Evolutionary conservation across 352 stramenopile species (phyloP).

Genomic region (Plasmopara halstedii): DNA sequence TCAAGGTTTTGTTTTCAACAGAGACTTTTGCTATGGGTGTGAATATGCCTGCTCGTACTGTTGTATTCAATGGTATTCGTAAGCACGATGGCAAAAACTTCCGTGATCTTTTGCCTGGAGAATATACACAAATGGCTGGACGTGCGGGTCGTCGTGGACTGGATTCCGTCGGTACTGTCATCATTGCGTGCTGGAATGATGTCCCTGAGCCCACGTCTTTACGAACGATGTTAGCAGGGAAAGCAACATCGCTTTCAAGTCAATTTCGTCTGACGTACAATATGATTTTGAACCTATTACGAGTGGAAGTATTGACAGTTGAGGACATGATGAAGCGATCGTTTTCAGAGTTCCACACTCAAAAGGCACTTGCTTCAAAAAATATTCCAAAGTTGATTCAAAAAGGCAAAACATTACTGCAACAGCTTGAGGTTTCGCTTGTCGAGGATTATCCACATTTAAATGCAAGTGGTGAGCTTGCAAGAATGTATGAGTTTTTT

Average conservation of each 20-base stretch:
- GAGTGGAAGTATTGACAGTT: slow-evolving; percentile 83
- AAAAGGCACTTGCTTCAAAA: slow-evolving; percentile 76
- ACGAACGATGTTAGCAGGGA: slow-evolving; percentile 93
- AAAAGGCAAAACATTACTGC: slow-evolving; percentile 43
- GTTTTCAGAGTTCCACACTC: slow-evolving; percentile 95
- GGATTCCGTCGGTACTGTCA: slow-evolving; percentile 95
- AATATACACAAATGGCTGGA: slow-evolving; percentile 97
- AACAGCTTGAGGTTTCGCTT: slow-evolving; percentile 40
- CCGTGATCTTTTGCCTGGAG: slow-evolving; percentile 79
- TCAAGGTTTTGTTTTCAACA: slow-evolving; percentile 98
- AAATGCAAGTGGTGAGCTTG: slow-evolving; percentile 47
- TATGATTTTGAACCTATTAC: slow-evolving; percentile 97
- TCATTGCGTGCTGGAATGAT: slow-evolving; percentile 96
- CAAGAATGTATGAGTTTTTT: slow-evolving; percentile 54
- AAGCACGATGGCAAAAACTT: slow-evolving; percentile 97
- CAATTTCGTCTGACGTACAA: slow-evolving; percentile 99
- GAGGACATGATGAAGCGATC: slow-evolving; percentile 97
- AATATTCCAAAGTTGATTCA: slow-evolving; percentile 73
- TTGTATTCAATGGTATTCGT: slow-evolving; percentile 96
- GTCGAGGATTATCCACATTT: slow-evolving; percentile 59
- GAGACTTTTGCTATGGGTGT: slow-evolving; percentile 99
- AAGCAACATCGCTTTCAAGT: slow-evolving; percentile 91
- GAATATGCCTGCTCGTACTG: slow-evolving; percentile 97
- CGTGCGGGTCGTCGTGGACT: slow-evolving; percentile 94
- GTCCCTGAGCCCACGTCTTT: slow-evolving; percentile 94